Evolutionary conservation across 2,329 filamentous ascomycete species (phyloP), one percentile per base, ranked within the genome.

Genomic region (Akanthomyces uredinophilus): DNA sequence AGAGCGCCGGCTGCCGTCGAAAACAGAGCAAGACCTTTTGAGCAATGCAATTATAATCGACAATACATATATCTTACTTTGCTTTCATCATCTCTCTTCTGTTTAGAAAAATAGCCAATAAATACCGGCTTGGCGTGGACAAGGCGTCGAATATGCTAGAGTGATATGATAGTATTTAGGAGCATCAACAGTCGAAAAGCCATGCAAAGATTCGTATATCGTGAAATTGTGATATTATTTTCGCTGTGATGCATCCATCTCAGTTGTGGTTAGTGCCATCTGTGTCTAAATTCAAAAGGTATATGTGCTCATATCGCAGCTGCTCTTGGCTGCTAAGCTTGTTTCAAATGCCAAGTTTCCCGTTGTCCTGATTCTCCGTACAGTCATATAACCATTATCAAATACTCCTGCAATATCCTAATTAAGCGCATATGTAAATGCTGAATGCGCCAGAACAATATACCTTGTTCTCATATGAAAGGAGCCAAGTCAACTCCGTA

Each of bases 201-300:
- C 7, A 27, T 47, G 54, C 22, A 41, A 47, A 13, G 10, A 14
- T 13, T 39, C 16, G 37, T 10, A n/a, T 20, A 56, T 20, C 14
- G 3, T 39, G 20, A 24, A 20, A 39, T 58, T 37, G 8, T 3
- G 35, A 39, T 58, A 58, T 46, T 49, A 49, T 58, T 24, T 58
- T 44, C 44, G 18, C n/a, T 49, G 32, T 18, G 7, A 39, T 58
- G 44, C 16, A 41, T 49, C 8, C 55, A 24, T 49, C n/a, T 7
- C 24, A n/a, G 18, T 27, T n/a, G 29, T 22, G 16, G 32, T 20
- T 39, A 13, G 14, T 49, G 32, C 44, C 44, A 16, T 29, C 41
- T 58, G 16, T 20, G 29, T 58, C 44, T 20, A 49, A 58, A 58
- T 39, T 49, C 44, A 58, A 58, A 49, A 46, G 55, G 55, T 58